Conservation (phyloP, 306 rosid species). For the Mimosa pudica region DNA sequence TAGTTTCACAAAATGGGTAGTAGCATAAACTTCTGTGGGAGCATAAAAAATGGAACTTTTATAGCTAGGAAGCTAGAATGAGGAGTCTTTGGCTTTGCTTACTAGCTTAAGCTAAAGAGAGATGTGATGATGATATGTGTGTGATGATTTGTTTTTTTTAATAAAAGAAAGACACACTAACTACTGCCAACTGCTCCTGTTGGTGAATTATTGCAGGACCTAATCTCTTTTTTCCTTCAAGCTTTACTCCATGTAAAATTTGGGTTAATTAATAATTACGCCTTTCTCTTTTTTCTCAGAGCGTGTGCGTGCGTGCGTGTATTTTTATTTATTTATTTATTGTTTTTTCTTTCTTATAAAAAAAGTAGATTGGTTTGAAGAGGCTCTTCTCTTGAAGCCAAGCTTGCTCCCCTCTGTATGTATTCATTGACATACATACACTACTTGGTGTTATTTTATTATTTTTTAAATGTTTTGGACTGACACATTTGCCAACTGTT, state of each 20-base stretch:
- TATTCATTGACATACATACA: conserved; percentile 46
- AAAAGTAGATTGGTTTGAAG: conserved; percentile 37
- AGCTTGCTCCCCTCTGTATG: conserved; percentile 58
- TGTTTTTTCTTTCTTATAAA: not conserved
- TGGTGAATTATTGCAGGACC: conserved; percentile 59
- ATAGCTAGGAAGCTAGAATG: conserved; percentile 38
- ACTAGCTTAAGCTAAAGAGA: conserved; percentile 48
- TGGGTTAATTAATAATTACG: conserved; percentile 14
- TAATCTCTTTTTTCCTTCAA: conserved; percentile 41
- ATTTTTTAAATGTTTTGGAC: conserved; percentile 38
- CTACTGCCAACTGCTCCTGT: conserved; percentile 66
- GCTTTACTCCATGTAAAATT: conserved; percentile 39
- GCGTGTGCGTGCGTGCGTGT: conserved; percentile 16
- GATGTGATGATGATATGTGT: conserved; percentile 42
- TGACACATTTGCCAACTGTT: conserved; percentile 75
- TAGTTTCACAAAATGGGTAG: conserved; percentile 38
- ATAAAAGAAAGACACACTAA: conserved; percentile 46
- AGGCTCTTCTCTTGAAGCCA: conserved; percentile 68
- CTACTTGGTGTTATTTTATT: conserved; percentile 9
- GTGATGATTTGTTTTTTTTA: conserved; percentile 41
- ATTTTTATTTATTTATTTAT: not conserved
- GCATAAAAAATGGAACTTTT: conserved; percentile 46
- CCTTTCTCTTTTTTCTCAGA: not conserved
- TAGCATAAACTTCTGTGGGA: conserved; percentile 37
- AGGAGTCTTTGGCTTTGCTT: conserved; percentile 35